Evolutionary conservation across 2,329 filamentous ascomycete species (phyloP).

Genomic region (Pleomassaria siparia): DNA sequence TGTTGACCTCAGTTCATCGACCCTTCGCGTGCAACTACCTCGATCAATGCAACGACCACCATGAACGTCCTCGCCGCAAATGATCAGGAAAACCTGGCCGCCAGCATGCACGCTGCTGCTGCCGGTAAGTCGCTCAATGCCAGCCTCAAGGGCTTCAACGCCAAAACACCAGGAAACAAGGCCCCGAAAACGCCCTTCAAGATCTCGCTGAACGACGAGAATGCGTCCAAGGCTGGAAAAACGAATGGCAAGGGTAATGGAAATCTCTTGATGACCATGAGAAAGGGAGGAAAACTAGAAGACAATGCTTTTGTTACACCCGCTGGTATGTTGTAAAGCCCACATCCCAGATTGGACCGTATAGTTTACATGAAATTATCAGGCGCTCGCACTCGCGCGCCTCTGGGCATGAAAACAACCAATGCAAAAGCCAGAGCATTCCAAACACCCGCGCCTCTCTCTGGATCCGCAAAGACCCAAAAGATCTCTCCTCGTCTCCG

Average conservation of each 20-base stretch:
- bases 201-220: constrained; percentile 80
- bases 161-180: constrained; percentile 78
- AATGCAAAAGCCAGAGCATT: constrained; percentile 79
- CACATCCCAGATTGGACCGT: too few species aligned
- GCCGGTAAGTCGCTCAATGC: constrained; percentile 73
- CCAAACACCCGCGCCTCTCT: constrained; percentile 67
- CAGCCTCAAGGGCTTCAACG: constrained; percentile 59
- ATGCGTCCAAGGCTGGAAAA: constrained; percentile 65
- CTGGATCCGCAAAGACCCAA: constrained; percentile 60
- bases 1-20: constrained; percentile 10
- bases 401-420: constrained; percentile 91
- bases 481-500: constrained; percentile 63
- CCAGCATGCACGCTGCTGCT: constrained; percentile 70
- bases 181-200: constrained; percentile 82
- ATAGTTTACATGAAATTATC: constrained; percentile 9
- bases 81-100: constrained; percentile 86
- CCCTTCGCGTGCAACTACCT: constrained; percentile 18
- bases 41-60: constrained; percentile 34
- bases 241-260: constrained; percentile 60
- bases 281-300: constrained; percentile 55
- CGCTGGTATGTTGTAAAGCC: constrained; percentile 57
- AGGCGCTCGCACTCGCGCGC: constrained; percentile 72
- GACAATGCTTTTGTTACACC: constrained; percentile 76
- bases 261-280: constrained; percentile 54
- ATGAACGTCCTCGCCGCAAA: constrained; percentile 72